Evolutionary conservation across 345 rosid species (phyloP), one percentile per base, ranked within the genome.

Genomic region (Melaleuca alternifolia): DNA sequence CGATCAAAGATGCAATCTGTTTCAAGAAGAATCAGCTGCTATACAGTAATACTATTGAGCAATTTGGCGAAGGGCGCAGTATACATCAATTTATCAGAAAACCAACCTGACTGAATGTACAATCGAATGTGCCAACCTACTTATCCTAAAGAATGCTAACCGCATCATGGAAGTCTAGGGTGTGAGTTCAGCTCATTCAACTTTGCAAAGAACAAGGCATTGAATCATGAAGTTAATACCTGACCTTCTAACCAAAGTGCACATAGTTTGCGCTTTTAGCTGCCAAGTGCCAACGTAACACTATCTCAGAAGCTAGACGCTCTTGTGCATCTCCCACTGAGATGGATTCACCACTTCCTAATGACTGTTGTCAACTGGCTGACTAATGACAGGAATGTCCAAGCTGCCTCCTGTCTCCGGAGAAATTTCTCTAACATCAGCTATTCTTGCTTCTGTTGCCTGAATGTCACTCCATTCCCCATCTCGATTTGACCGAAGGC

Each of bases 391-490:
- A 1, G 96, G 83, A 86, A 96, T 96, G 88, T 95, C 99, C 90
- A 90, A 81, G 90, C 97, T 93, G 90, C 91, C 89, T 85, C 88
- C 96, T 6, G 92, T 92, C 90, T 91, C 94, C 0, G 92, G 75
- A 28, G 93, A 89, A 79, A 94, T 87, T 91, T 94, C 98, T 88
- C 96, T 90, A 62, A 96, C 99, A 86, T 95, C 95, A 10, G 95
- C 92, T 87, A 94, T 90, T 83, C 93, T 90, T 44, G 95, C 89
- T 84, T 94, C 99, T n/a, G 98, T 94, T 90, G 99, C 95, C 90
- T 92, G 98, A 88, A 96, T 94, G 89, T 94, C 96, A 56, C 92
- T 95, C 99, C 98, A 94, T 87, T 93, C 92, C 86, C 91, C 91
- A 56, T 94, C 97, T 75, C 91, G 93, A 83, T 90, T 89, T 10